Conservation (phyloP, 306 rosid genomes). For the Inga laurina region DNA sequence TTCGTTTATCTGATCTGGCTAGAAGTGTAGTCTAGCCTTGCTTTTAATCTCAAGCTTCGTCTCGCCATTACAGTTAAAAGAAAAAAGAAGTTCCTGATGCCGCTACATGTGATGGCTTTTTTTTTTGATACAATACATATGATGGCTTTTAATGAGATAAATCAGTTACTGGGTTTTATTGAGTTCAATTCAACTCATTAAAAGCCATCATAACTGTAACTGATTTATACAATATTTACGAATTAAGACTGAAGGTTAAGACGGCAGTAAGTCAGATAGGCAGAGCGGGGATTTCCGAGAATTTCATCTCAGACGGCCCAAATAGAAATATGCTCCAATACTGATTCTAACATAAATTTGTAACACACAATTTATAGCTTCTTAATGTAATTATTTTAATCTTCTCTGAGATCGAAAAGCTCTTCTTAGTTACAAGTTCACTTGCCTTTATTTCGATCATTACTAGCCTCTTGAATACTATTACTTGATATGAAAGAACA, state of each 20-base stretch:
- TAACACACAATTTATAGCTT: not conserved
- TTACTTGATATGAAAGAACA: not conserved
- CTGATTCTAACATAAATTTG: not conserved
- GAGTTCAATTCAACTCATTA: not conserved
- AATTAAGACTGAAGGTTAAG: not conserved
- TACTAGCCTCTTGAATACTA: not conserved
- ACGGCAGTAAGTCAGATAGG: not conserved
- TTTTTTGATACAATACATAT: not conserved
- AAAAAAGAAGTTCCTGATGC: not conserved
- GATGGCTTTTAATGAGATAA: not conserved
- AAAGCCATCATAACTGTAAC: not conserved
- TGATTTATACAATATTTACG: not conserved
- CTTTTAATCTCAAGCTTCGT: too few relatives aligned
- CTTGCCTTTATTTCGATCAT: not conserved
- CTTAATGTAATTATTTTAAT: too few relatives aligned
- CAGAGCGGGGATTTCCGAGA: not conserved
- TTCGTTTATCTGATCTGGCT: too few relatives aligned
- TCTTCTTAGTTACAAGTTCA: not conserved
- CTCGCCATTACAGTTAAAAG: too few relatives aligned
- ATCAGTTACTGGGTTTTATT: not conserved
- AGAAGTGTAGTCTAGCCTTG: too few relatives aligned
- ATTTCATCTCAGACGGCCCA: not conserved
- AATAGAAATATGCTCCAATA: not conserved
- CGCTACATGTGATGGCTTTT: not conserved
- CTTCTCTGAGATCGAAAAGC: not conserved